Evolutionary conservation across 768 basidiomycete genomes (phyloP), one percentile per base, ranked within the genome.

Genomic region (Psilocybe azurescens): DNA sequence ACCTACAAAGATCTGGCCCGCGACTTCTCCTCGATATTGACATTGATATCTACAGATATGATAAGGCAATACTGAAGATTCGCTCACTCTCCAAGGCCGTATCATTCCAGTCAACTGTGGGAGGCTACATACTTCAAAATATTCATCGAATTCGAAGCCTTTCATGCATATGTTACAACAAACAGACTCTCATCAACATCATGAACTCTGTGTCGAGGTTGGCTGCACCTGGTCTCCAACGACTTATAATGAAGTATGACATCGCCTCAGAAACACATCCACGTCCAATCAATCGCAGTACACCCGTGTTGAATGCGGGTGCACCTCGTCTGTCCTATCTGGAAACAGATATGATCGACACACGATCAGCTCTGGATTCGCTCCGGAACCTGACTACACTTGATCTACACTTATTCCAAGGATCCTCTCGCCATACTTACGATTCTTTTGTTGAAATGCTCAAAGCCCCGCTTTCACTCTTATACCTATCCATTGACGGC

Each of bases 371-470:
- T 13, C 11, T 67, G 8, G n/a, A 51, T 14, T 46, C 47, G 4
- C 61, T 79, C 10, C 56, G 65, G 3, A 76, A 72, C 50, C 33
- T 80, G 18, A 75, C 73, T 6, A 73, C 74, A 7, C 69, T 80
- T 24, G 67, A 74, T 57, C 68, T 77, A 11, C 67, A 72, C 52
- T 56, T 65, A 18, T 56, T 67, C 20, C 52, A 65, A 44, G 48
- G 49, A 38, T 29, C 9, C 7, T 33, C 60, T 11, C 32, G 50
- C 13, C 55, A 71, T 32, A 56, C 59, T n/a, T 71, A 67, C 24
- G 30, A 62, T 28, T 48, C 62, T 18, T 65, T 74, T 14, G 48
- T 65, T 4, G 58, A 71, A 28, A 61, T 67, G 41, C 62, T 73
- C 11, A 64, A 44, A 18, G 58, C 64, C 4, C 69, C 74, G 18